These are phyloP conservation scores for Penicillium pancosmium DNA, from an alignment of 495 filamentous ascomycete species.

Conservation along the genomic window DNA sequence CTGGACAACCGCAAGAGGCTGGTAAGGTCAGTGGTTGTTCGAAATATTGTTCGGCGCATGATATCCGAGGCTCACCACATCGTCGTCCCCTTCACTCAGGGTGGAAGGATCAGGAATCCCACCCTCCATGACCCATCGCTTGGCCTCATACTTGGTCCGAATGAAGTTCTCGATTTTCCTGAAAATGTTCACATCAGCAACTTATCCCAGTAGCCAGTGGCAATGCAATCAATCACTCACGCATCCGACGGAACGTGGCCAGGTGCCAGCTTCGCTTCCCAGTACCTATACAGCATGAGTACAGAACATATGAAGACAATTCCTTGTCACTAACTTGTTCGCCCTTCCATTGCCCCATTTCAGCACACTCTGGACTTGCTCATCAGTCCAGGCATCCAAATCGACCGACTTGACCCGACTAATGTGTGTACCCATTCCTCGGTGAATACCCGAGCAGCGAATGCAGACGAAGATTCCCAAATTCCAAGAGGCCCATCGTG, in stretches of 20 bases:
- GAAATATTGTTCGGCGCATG: not conserved
- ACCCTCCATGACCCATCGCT: conserved; percentile 98
- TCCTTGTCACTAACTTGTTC: conserved; percentile 68
- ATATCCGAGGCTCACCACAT: conserved; percentile 56
- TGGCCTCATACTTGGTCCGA: conserved; percentile 96
- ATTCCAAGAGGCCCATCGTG: conserved; percentile 98
- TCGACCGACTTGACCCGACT: conserved; percentile 97
- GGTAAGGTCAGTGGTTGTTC: conserved; percentile 25
- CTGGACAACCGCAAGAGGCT: conserved; percentile 74
- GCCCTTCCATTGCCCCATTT: conserved; percentile 94
- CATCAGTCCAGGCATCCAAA: conserved; percentile 96
- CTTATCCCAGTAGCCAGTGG: conserved; percentile 4
- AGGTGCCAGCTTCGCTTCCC: conserved; percentile 91
- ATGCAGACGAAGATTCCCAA: conserved; percentile 96
- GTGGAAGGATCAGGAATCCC: conserved; percentile 87
- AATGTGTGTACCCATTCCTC: conserved; percentile 98
- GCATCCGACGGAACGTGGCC: conserved; percentile 96
- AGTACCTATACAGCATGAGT: conserved; percentile 62
- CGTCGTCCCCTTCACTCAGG: conserved; percentile 82
- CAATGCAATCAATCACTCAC: conserved; percentile 44
- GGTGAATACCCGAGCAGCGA: conserved; percentile 95
- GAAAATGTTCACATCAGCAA: conserved; percentile 8
- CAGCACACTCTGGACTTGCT: conserved; percentile 88
- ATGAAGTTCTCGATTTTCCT: conserved; percentile 99
- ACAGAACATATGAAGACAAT: conserved; percentile 10